Percentiles rank a stretch among this genome's conserved stretches.
phyloP scores from a whole-genome alignment of 805 yeast genomes.

The Nakazawaea ambrosiae region DNA sequence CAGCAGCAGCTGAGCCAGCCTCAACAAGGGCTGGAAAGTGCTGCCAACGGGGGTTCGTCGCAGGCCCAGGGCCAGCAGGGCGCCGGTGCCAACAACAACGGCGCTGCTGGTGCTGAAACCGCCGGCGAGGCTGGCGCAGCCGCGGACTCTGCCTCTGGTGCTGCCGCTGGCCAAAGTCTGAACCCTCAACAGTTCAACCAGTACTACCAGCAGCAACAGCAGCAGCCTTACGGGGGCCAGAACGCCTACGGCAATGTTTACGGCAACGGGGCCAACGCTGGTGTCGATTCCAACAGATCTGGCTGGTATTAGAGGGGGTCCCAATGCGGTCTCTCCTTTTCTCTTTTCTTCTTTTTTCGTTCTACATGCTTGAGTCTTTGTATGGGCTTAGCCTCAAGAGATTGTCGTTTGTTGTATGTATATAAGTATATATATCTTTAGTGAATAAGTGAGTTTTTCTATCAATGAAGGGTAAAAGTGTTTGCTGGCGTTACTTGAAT shows the following conservation, averaged over 20 bases:
- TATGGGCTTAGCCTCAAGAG: too few species aligned
- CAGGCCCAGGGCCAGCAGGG: too few species aligned
- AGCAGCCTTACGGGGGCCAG: conserved; percentile 9
- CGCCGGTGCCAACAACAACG: conserved; percentile 1
- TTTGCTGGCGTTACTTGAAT: too few species aligned
- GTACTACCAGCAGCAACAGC: conserved; percentile 8
- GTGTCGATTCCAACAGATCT: conserved; percentile 2
- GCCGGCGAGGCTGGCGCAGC: conserved; percentile 13
- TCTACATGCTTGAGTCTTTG: neutral
- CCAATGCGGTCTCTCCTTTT: neutral
- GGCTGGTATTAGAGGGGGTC: conserved; percentile 9
- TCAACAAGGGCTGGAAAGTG: neutral
- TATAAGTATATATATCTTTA: too few species aligned
- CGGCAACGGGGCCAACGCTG: conserved; percentile 3
- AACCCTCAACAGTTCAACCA: conserved; percentile 16
- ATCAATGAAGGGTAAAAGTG: too few species aligned
- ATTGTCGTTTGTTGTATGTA: too few species aligned
- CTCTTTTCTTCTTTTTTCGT: too few species aligned
- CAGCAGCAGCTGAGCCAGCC: neutral
- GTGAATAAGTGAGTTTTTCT: too few species aligned
- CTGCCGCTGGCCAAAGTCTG: conserved; percentile 18
- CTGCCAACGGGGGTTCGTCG: too few species aligned
- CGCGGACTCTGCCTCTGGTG: conserved; percentile 17
- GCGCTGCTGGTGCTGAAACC: conserved; percentile 11
- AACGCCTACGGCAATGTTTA: conserved; percentile 17